Evolutionary conservation across 1,284 basidiomycete species (phyloP).

Genomic region (Pseudozyma flocculosa): DNA sequence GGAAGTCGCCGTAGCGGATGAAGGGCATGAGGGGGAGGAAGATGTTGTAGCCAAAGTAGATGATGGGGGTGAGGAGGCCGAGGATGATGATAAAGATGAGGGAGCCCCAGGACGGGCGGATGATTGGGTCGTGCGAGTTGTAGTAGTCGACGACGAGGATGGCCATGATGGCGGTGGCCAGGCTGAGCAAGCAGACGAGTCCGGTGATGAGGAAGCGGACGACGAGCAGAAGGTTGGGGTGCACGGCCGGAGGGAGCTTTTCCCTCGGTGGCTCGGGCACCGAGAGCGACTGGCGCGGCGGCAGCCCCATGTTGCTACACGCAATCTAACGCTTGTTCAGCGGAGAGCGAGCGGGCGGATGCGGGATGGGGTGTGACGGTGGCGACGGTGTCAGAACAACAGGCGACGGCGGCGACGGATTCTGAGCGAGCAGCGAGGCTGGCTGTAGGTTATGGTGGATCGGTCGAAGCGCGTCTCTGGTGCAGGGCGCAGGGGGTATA

Average conservation of each 20-base stretch:
- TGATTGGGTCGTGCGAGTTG: conserved; percentile 56
- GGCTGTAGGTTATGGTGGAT: too few species aligned
- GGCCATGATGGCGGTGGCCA: conserved; percentile 50
- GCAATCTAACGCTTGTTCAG: too few species aligned
- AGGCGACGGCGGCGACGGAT: too few species aligned
- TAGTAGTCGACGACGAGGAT: conserved; percentile 57
- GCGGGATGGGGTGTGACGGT: too few species aligned
- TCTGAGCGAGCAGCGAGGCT: too few species aligned
- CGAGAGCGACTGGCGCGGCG: conserved; percentile 44
- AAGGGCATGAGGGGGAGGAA: conserved; percentile 55
- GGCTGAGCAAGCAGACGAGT: conserved; percentile 47
- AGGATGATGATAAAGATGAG: conserved; percentile 59
- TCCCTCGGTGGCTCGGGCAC: conserved; percentile 28
- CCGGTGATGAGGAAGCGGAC: conserved; percentile 52
- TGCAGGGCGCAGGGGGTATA: too few species aligned
- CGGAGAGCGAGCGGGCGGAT: too few species aligned
- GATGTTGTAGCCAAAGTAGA: conserved; percentile 58
- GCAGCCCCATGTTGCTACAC: conserved; percentile 44
- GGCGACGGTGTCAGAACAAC: too few species aligned
- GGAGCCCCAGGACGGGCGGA: conserved; percentile 58
- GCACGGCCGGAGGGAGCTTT: conserved; percentile 34
- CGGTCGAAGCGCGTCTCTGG: too few species aligned
- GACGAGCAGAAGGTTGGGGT: conserved; percentile 50
- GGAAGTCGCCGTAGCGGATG: conserved; percentile 55
- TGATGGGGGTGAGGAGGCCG: conserved; percentile 55